Base-by-base conservation (phyloP, 805 yeast genomes). In the Metschnikowia noctiluminum region DNA sequence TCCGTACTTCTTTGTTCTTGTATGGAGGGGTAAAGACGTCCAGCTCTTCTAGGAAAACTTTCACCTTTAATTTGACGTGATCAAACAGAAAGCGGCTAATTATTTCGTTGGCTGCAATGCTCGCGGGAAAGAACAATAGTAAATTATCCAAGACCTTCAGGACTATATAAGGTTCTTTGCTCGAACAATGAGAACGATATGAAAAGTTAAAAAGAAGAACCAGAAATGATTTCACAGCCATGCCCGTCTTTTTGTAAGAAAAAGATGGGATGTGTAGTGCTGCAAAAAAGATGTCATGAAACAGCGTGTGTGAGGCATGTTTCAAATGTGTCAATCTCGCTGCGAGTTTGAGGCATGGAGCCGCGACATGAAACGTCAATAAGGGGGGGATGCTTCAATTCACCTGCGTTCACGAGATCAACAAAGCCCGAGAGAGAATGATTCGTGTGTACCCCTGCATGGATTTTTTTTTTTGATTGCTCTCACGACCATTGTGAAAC, bases 271-370 rank as follows among this genome's bases (percentile, higher is more conserved):
- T 34, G 49, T 40, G 43, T 41, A 35, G 36, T 37, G 50, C 40
- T 42, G 46, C 46, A 42, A 42, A 42, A 38, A 40, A 40, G 35
- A 40, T 10, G 28, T 21, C 39, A 14, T 42, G 46, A 42, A 47
- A 42, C 48, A 35, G 28, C 6, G 40, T 31, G 50, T 42, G 46
- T 35, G 46, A 35, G 40, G 44, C 42, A 48, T 37, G 48, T 40
- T 46, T 50, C 46, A 47, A 41, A 31, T 43, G 36, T 34, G 13
- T 10, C 13, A 12, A 10, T 30, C 27, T 48, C 37, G 48, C 28
- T 40, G 40, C 41, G 21, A 38, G 27, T n/a, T 14, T 11, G 27
- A 26, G 36, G 38, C 36, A 21, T 32, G 16, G 28, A 32, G 27
- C 28, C 34, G 38, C 40, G 34, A 38, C 15, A 14, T 43, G 47